These are phyloP conservation scores for Fusarium albidum DNA, from an alignment of 2,329 filamentous ascomycete species.

Conservation along the genomic window DNA sequence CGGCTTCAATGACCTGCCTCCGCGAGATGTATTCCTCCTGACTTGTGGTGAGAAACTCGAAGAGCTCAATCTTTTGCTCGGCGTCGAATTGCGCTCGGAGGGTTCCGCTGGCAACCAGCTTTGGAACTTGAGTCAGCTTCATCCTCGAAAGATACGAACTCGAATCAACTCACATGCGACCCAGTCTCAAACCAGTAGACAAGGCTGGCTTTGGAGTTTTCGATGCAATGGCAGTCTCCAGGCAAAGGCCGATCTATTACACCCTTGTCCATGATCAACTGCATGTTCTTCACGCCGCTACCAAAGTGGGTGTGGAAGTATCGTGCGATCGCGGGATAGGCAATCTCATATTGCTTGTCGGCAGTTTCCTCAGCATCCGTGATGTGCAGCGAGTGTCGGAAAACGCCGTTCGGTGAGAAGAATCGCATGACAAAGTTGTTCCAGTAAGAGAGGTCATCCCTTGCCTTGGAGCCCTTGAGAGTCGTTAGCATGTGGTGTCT, in stretches of 20 bases:
- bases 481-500: constrained; percentile 1
- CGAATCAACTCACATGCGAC: constrained; percentile 70
- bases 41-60: constrained; percentile 79
- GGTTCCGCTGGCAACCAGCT: constrained; percentile 79
- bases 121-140: constrained; percentile 50
- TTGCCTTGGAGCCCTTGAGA: constrained; percentile 59
- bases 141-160: not conserved
- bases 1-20: constrained; percentile 67
- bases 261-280: constrained; percentile 80
- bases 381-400: constrained; percentile 75
- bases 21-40: constrained; percentile 88
- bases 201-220: constrained; percentile 79
- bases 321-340: constrained; percentile 80
- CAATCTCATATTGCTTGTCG: constrained; percentile 87
- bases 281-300: constrained; percentile 85
- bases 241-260: constrained; percentile 63
- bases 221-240: constrained; percentile 75
- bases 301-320: constrained; percentile 92
- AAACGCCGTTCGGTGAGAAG: constrained; percentile 79
- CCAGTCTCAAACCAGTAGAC: constrained; percentile 90
- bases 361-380: constrained; percentile 63
- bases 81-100: constrained; percentile 82
- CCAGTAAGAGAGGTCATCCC: constrained; percentile 80
- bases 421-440: constrained; percentile 79
- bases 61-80: constrained; percentile 81